Percentiles rank a stretch among this genome's conserved stretches.
Conservation (phyloP, 495 filamentous ascomycete genomes). For the Tuber microsphaerosporum region DNA sequence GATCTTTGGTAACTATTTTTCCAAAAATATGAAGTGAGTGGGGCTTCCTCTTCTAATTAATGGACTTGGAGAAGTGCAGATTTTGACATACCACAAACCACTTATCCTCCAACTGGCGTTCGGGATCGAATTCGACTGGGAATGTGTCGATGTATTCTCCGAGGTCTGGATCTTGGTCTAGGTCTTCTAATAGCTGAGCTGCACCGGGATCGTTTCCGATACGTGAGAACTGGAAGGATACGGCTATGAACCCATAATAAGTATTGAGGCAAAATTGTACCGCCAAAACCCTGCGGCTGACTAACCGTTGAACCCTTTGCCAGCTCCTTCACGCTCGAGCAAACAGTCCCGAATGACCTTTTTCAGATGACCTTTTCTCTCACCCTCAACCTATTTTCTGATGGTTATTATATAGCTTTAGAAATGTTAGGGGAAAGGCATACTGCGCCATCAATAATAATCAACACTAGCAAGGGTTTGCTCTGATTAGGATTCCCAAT, state of each 20-base stretch:
- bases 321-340: neutral
- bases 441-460: no score
- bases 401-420: no score
- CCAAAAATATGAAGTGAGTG: neutral
- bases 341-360: slow-evolving; percentile 46
- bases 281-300: neutral
- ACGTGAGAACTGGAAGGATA: slow-evolving; percentile 18
- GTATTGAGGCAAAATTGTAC: no score
- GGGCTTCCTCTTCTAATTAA: neutral
- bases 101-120: no score
- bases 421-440: no score
- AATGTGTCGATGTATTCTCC: no score
- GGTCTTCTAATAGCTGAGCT: no score
- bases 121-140: no score
- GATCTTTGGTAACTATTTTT: neutral
- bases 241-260: slow-evolving; percentile 42
- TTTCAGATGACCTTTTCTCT: slow-evolving; percentile 50
- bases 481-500: no score
- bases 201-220: no score
- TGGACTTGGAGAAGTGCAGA: neutral
- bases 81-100: neutral
- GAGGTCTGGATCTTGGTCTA: no score
- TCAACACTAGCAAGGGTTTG: no score
- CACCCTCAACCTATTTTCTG: slow-evolving; percentile 21
- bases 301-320: neutral